phyloP scores from a whole-genome alignment of 2,329 filamentous ascomycete species.

The Ciborinia camelliae region DNA sequence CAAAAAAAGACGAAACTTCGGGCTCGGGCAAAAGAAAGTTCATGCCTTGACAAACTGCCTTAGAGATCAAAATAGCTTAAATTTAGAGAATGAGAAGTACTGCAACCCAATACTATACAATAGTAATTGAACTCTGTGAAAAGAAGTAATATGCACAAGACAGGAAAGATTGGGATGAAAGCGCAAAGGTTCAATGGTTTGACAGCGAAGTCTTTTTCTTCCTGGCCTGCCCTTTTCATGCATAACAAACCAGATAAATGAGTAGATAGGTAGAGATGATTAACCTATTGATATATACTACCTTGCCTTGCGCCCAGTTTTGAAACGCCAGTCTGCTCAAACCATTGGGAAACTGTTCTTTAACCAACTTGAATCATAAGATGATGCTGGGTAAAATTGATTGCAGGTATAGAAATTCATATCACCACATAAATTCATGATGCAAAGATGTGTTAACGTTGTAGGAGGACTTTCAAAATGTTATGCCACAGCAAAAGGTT shows the following conservation, averaged over 20 bases:
- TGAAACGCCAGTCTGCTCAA: no score
- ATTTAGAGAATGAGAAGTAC: neutral
- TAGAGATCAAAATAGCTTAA: neutral
- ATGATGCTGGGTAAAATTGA: neutral
- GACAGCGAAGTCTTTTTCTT: neutral
- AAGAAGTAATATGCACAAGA: no score
- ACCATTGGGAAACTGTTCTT: no score
- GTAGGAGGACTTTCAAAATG: no score
- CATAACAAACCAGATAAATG: no score
- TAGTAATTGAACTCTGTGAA: neutral
- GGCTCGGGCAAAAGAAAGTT: neutral
- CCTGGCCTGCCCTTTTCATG: no score
- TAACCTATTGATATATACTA: no score
- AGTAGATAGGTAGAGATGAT: no score
- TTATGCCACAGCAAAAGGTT: neutral
- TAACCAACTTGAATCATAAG: neutral
- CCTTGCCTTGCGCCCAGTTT: no score
- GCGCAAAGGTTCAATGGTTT: neutral
- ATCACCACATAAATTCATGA: neutral
- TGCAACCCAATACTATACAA: neutral
- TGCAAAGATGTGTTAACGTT: neutral
- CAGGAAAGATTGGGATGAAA: neutral
- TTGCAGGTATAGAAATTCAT: neutral
- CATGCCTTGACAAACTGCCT: neutral
- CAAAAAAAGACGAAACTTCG: neutral